Evolutionary conservation across 2,329 filamentous ascomycete species (phyloP).

Genomic region (Lomentospora prolificans): DNA sequence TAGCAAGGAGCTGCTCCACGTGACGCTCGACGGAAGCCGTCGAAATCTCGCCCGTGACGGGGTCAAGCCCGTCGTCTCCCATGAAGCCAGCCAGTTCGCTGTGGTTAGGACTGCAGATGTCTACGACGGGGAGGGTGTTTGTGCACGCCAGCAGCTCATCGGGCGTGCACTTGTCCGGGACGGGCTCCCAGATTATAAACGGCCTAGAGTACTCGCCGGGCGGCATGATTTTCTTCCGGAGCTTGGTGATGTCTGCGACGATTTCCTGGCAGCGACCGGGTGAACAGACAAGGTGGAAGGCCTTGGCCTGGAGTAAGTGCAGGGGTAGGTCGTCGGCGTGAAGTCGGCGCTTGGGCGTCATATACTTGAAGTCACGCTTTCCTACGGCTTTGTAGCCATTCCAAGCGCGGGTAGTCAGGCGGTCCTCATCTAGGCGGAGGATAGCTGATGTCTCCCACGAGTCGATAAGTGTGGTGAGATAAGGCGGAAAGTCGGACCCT

Average conservation of each 20-base stretch:
- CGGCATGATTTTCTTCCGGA: slow-evolving; percentile 33
- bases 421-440: slow-evolving; percentile 53
- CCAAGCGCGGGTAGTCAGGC: slow-evolving; percentile 82
- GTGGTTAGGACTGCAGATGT: slow-evolving; percentile 72
- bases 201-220: slow-evolving; percentile 41
- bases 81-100: slow-evolving; percentile 82
- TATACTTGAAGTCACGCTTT: slow-evolving; percentile 71
- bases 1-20: slow-evolving; percentile 52
- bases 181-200: slow-evolving; percentile 88
- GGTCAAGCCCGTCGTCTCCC: slow-evolving; percentile 46
- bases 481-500: slow-evolving; percentile 73
- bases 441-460: slow-evolving; percentile 69
- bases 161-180: slow-evolving; percentile 76
- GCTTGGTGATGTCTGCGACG: slow-evolving; percentile 57
- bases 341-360: slow-evolving; percentile 76
- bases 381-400: slow-evolving; percentile 75
- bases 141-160: slow-evolving; percentile 56
- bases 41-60: slow-evolving; percentile 43
- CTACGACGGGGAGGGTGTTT: slow-evolving; percentile 50
- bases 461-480: slow-evolving; percentile 52
- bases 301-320: slow-evolving; percentile 57
- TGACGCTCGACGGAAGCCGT: slow-evolving; percentile 43
- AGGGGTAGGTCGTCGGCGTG: slow-evolving; percentile 61
- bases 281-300: slow-evolving; percentile 83
- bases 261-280: slow-evolving; percentile 67